Evolutionary conservation across 495 filamentous ascomycete genomes (phyloP), one percentile per base, ranked within the genome.

Genomic region (Penicillium atrosanguineum): DNA sequence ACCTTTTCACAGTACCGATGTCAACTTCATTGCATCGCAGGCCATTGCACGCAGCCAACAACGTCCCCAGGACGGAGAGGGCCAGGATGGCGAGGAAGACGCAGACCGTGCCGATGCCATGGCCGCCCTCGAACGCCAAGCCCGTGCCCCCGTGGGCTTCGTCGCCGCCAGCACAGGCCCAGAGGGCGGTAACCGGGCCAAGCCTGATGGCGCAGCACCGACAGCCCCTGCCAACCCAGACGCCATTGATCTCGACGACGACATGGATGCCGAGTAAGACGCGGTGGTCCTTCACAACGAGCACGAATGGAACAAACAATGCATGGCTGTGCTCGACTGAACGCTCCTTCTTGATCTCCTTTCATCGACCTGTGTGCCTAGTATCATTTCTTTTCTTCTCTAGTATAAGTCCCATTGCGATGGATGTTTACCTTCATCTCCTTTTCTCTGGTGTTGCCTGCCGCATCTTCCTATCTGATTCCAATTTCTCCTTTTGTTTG

Each of bases 21-120:
- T 99, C 77, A 96, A 90, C 66, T 97, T 96, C 64, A 97, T 98
- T 69, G 95, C 95, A 2, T 94, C 90, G 3, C 95, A 99, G 68
- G 95, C 95, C 3, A 78, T 97, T 52, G 91, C 91, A 4, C 80
- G 91, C 50, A 85, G 83, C 46, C 89, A 96, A 67, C 74, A 78
- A 49, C 76, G 72, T n/a, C 62, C 70, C 19, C 70, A 77, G 37
- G 78, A 80, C 15, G 68, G 66, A 34, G 70, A 68, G 21, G 69
- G 56, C 7, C 54, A 65, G 28, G 69, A 71, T 37, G 71, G 53
- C 2, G 66, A 78, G 23, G 76, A 74, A 18, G 78, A 81, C 34
- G 73, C 80, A 21, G 83, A 84, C 55, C 78, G 79, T 16, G 79
- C 77, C 1, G 91, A 97, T 69, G 91, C 92, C 18, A 98, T 98